Base-by-base conservation (phyloP, 768 basidiomycete species). In the Candolleomyces aberdarensis region DNA sequence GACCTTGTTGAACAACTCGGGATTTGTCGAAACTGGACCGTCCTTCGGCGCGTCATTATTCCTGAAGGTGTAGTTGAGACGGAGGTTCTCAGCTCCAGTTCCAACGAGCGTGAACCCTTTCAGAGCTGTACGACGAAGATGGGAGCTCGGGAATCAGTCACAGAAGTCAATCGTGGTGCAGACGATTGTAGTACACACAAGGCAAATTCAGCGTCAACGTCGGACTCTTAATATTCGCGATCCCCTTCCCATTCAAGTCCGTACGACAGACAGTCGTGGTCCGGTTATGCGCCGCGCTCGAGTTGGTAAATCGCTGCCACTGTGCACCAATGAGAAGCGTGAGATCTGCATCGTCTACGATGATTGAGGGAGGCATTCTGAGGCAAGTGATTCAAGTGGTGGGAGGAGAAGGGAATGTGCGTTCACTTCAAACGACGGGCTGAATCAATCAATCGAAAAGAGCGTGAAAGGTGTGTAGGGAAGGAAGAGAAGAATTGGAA, bases 1-100 rank as follows among this genome's bases (percentile, higher is more conserved):
- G 19, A 60, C 59, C 59, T 60, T 60, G 8, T 50, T 50, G 17
- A 60, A 13, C 3, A 22, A 41, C 14, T 60, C 52, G 10, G 40
- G 52, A 13, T 41, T 22, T 9, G 13, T 41, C 19, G 31, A 22
- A 1, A 56, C 10, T 19, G 19, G n/a, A 7, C 13, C 54, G n/a
- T 56, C 39, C 36, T 36, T 40, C 15, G 20, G 39, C 8, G 14
- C 20, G n/a, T 31, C 31, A 15, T 7, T 36, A 26, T 43, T 29
- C 20, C 8, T 15, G 54, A 41, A 56, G 5, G 54, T 36, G 20
- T 56, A 56, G 15, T 56, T 56, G n/a, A 56, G 13, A 11, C n/a
- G 39, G 13, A 56, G 17, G 39, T 43, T 29, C 14, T 40, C 40
- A 9, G 54, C 40, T 14, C 54, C 54, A n/a, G 54, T 56, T 9